Conservation (phyloP, 31 red algal species). For the Asparagopsis taxiformis region DNA sequence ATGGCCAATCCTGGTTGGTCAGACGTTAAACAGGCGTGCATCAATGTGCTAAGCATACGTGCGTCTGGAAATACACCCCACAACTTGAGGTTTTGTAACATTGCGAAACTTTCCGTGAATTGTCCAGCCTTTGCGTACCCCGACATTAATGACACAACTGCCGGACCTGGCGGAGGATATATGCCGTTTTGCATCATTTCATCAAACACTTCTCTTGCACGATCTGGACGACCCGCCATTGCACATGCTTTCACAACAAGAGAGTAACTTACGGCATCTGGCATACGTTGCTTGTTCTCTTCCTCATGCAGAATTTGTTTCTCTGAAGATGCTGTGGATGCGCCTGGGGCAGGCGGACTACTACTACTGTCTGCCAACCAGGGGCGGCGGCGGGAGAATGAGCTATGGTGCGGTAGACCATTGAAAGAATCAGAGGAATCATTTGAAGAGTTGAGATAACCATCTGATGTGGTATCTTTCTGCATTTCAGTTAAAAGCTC, state of each 20-base stretch:
- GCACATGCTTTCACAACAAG: slow-evolving; percentile 16
- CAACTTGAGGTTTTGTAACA: slow-evolving; percentile 8
- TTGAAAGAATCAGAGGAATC: not conserved
- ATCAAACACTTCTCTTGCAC: slow-evolving; percentile 12
- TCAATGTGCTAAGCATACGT: slow-evolving; percentile 11
- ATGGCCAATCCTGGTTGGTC: slow-evolving; percentile 17
- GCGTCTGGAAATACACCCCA: slow-evolving; percentile 5
- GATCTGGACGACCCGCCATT: not conserved
- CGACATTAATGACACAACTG: slow-evolving; percentile 5
- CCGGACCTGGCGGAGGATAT: slow-evolving; percentile 4
- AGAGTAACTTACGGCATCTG: slow-evolving; percentile 8
- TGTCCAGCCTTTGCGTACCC: slow-evolving; percentile 8
- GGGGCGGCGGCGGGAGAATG: no score
- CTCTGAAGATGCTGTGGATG: no score
- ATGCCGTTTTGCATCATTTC: slow-evolving; percentile 17
- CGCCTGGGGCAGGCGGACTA: no score
- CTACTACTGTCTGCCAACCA: no score
- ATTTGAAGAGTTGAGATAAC: not conserved
- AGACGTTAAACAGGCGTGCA: slow-evolving; percentile 14
- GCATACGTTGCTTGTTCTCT: not conserved
- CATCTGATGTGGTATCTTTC: not conserved
- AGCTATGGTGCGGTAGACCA: no score
- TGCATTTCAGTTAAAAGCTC: slow-evolving; percentile 41
- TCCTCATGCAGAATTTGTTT: not conserved
- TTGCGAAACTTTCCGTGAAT: not conserved